phyloP scores from a whole-genome alignment of 2,329 filamentous ascomycete species.

The Calonectria pteridis region DNA sequence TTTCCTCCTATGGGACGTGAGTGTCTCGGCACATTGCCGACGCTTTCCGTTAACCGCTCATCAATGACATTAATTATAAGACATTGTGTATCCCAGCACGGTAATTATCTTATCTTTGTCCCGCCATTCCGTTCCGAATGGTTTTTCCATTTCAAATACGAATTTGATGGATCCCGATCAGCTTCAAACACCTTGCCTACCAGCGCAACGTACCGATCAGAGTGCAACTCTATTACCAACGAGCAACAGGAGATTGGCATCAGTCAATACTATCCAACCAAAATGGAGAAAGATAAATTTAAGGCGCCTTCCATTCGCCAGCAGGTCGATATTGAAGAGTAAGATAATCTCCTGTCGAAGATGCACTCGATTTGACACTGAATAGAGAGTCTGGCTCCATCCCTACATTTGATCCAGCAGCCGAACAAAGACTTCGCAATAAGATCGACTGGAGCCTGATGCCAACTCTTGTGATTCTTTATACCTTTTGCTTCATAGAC shows the following conservation, averaged over 20 bases:
- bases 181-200: not conserved
- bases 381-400: not conserved
- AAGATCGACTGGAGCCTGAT: constrained; percentile 4
- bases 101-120: not conserved
- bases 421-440: not conserved
- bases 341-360: too few relatives aligned
- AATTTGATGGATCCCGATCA: not conserved
- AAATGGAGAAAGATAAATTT: not conserved
- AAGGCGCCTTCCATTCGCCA: not conserved
- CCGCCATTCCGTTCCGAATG: not conserved
- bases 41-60: not conserved
- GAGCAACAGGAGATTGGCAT: not conserved
- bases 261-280: not conserved
- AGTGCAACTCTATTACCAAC: not conserved
- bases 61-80: not conserved
- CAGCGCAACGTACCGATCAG: not conserved
- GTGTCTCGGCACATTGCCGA: not conserved
- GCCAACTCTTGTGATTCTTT: not conserved
- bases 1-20: not conserved
- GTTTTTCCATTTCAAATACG: not conserved
- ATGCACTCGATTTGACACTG: not conserved
- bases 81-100: not conserved
- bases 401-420: not conserved
- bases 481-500: constrained; percentile 74
- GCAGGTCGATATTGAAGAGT: not conserved